Evolutionary conservation across 768 basidiomycete species (phyloP).

Genomic region (Hericium rajendrae): DNA sequence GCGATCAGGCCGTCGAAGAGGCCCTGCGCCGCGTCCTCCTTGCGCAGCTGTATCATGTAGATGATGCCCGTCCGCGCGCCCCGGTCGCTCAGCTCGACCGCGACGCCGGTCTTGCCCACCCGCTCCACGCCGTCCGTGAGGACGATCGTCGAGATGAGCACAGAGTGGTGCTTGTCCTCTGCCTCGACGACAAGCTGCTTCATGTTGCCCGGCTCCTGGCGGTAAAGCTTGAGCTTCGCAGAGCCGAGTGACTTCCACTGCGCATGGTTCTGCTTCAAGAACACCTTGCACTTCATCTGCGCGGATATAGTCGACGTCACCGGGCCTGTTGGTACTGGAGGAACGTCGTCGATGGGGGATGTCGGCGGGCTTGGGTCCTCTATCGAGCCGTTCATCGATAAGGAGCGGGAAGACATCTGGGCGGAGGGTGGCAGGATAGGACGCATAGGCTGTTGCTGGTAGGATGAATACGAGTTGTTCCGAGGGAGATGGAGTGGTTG

Average conservation of each 20-base stretch:
- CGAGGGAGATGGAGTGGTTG: conserved; percentile 17
- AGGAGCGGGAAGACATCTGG: conserved; percentile 39
- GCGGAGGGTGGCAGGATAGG: conserved; percentile 52
- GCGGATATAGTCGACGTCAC: conserved; percentile 71
- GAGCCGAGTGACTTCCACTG: conserved; percentile 95
- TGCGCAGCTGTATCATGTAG: conserved; percentile 95
- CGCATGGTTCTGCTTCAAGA: conserved; percentile 90
- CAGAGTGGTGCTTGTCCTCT: conserved; percentile 62
- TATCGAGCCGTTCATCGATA: conserved; percentile 45
- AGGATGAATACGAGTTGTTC: conserved; percentile 20
- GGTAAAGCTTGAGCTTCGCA: conserved; percentile 81
- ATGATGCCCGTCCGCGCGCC: conserved; percentile 89
- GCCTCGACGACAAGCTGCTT: conserved; percentile 96
- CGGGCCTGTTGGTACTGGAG: conserved; percentile 46
- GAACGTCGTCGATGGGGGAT: conserved; percentile 56
- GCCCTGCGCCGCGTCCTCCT: conserved; percentile 76
- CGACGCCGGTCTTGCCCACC: conserved; percentile 97
- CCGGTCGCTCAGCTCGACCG: conserved; percentile 87
- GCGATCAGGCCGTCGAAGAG: conserved; percentile 81
- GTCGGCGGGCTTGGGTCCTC: conserved; percentile 75
- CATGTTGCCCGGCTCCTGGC: conserved; percentile 73
- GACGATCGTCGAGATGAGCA: conserved; percentile 92
- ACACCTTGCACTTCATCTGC: conserved; percentile 97
- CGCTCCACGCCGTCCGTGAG: conserved; percentile 94
- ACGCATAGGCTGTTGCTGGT: conserved; percentile 32